Evolutionary conservation across 1,139 yeast genomes (phyloP).

Genomic region (Yamadazyma siamensis): DNA sequence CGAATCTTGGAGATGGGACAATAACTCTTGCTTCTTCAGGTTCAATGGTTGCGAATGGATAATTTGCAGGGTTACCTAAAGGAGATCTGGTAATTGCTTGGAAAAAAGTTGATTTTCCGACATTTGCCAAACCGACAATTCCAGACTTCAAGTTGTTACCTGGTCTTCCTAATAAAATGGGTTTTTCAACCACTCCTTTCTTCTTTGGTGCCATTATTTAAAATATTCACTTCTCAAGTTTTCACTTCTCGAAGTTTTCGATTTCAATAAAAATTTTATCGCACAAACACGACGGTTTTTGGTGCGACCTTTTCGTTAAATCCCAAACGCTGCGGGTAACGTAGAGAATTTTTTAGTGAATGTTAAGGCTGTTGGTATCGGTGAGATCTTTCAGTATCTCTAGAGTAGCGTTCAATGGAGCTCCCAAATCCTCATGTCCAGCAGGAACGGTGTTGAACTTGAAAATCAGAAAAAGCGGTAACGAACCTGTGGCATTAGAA

Average conservation of each 20-base stretch:
- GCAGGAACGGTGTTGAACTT: conserved; percentile 84
- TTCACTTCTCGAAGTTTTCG: conserved; percentile 2
- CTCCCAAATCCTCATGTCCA: conserved; percentile 40
- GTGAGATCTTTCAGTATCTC: conserved; percentile 4
- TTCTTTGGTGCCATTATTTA: conserved; percentile 87
- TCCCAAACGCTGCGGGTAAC: conserved; percentile 8
- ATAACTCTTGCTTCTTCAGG: conserved; percentile 98
- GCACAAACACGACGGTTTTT: conserved; percentile 7
- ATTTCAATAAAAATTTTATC: conserved; percentile 10
- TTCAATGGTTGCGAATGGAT: conserved; percentile 97
- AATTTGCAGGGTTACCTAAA: conserved; percentile 96
- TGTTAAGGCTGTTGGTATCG: conserved; percentile 5
- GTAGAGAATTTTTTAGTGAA: conserved; percentile 3
- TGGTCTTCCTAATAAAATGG: conserved; percentile 93
- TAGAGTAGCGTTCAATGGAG: conserved; percentile 1
- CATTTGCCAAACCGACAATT: conserved; percentile 95
- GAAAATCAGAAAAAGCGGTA: conserved; percentile 72
- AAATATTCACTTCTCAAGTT: background rate
- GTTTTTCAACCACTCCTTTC: conserved; percentile 79
- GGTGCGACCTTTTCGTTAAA: background rate
- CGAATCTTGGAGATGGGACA: conserved; percentile 92
- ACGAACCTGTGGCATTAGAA: conserved; percentile 86
- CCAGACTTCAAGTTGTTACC: conserved; percentile 96
- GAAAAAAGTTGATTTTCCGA: conserved; percentile 91
- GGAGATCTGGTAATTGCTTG: conserved; percentile 88